Evolutionary conservation across 352 stramenopile genomes (phyloP), one percentile per base, ranked within the genome.

Genomic region (Hyaloperonospora arabidopsidis): DNA sequence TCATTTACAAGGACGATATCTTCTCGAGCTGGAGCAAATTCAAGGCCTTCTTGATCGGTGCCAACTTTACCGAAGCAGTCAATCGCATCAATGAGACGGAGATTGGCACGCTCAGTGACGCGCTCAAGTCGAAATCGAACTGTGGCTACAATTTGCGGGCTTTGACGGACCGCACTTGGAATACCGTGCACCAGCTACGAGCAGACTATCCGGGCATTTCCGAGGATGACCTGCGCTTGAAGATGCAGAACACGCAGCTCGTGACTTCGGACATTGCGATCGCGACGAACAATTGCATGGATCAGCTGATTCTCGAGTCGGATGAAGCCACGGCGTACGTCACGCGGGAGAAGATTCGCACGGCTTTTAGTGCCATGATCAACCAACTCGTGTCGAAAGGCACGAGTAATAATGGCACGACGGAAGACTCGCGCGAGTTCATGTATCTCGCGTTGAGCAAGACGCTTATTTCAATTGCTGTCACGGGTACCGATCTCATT

Each of bases 301-400:
- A 60, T 8, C 64, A 75, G 49, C 54, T 73, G 21, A 67, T 65
- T 23, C 29, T 32, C 5, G 70, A 68, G 40, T 72, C 59, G 13
- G 59, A 61, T 35, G 48, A 62, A 28, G 46, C 45, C 0, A 72
- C 60, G 0, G 67, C 62, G 1, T 79, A 70, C 56, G 45, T 55
- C 13, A 76, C 62, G 23, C 75, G 78, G 14, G 74, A 84, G 29
- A 65, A 68, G 34, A 79, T 86, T 46, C 67, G 74, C 52, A 79
- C 68, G 52, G 73, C 72, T 11, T 55, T 84, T 18, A 68, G 74
- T 38, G 65, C 66, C 43, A 77, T 86, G 49, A 60, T 86, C 10
- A 72, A 86, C 45, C 58, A 76, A 13, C 58, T 86, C 22, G 66
- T 83, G 23, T 64, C 54, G 21, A 70, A 61, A 15, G 68, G 66